Conservation (phyloP, 805 yeast genomes). For the Wickerhamiella sorbophila region DNA sequence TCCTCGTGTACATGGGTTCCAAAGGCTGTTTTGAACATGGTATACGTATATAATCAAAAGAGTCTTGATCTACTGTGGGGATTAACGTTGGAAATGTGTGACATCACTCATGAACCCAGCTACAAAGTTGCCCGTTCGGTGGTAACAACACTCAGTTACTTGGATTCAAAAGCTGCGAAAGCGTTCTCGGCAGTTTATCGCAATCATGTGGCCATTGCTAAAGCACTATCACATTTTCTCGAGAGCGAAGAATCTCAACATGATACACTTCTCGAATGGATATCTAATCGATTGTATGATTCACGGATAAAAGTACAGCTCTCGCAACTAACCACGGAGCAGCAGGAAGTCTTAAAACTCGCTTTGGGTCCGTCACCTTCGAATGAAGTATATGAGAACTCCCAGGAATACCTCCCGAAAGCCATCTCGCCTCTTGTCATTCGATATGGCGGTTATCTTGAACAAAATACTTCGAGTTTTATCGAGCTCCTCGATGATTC, state of each 20-base stretch:
- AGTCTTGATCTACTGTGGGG: neutral
- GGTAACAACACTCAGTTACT: neutral
- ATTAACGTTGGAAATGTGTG: neutral
- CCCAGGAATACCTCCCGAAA: no score
- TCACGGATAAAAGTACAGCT: no score
- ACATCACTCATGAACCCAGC: neutral
- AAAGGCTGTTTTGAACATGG: neutral
- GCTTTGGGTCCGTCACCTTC: no score
- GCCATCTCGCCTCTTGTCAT: neutral
- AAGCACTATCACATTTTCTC: neutral
- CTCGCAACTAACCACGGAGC: no score
- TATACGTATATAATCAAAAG: neutral
- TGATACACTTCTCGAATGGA: no score
- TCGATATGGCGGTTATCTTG: neutral
- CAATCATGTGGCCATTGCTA: neutral
- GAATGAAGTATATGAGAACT: no score
- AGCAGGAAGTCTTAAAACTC: no score
- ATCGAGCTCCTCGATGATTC: neutral
- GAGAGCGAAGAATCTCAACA: no score
- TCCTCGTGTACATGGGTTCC: neutral
- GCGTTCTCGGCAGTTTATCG: neutral
- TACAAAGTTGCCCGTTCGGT: neutral
- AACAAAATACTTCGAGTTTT: neutral
- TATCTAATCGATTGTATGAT: no score
- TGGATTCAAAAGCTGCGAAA: neutral